Percentiles rank a stretch among this genome's conserved stretches.
phyloP scores from a whole-genome alignment of 768 basidiomycete genomes.

The Ramaria rubella region DNA sequence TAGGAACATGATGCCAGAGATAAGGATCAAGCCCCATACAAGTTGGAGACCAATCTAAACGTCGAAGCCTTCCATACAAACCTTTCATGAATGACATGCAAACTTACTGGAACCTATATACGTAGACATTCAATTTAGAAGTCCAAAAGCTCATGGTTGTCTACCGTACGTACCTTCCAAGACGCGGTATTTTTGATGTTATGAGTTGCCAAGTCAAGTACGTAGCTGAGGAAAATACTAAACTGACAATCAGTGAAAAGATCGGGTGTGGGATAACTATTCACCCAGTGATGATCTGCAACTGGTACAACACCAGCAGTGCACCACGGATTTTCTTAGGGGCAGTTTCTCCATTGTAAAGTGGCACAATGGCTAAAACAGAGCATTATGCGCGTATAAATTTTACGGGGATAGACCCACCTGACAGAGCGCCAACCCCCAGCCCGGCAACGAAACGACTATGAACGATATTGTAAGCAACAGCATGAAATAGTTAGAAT shows the following conservation, averaged over 20 bases:
- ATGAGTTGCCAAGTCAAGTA: constrained; percentile 65
- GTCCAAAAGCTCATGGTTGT: too few species aligned
- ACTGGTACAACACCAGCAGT: constrained; percentile 65
- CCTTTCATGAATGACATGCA: not conserved
- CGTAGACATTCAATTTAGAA: not conserved
- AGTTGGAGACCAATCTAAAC: constrained; percentile 57
- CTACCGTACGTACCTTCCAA: constrained; percentile 48
- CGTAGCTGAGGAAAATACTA: constrained; percentile 68
- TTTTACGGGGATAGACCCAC: constrained; percentile 28
- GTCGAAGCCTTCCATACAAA: not conserved
- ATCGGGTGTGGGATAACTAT: constrained; percentile 11
- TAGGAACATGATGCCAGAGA: constrained; percentile 66
- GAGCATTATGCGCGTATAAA: constrained; percentile 27
- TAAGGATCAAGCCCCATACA: constrained; percentile 57
- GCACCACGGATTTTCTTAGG: constrained; percentile 71
- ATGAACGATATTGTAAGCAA: not conserved
- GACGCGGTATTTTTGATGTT: constrained; percentile 49
- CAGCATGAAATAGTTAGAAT: not conserved
- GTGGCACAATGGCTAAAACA: constrained; percentile 33
- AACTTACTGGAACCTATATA: constrained; percentile 35
- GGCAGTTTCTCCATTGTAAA: constrained; percentile 75
- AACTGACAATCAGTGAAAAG: not conserved
- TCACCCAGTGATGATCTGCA: constrained; percentile 69
- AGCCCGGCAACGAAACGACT: constrained; percentile 69
- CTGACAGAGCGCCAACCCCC: constrained; percentile 69